These are phyloP conservation scores for Macrolepiota albuminosa DNA, from an alignment of 768 basidiomycete species.

Conservation along the genomic window DNA sequence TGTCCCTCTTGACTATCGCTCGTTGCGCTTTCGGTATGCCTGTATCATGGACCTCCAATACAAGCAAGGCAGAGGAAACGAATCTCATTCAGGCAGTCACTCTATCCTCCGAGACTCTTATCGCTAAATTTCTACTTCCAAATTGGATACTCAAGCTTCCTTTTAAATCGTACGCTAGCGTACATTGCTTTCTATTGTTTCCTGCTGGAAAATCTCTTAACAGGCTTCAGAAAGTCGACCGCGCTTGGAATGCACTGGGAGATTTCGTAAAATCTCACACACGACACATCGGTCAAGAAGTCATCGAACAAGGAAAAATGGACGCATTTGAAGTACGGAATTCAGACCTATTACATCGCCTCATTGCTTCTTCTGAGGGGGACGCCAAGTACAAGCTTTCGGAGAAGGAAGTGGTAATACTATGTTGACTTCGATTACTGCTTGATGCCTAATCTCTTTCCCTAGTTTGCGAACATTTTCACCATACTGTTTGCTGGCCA, in stretches of 20 bases:
- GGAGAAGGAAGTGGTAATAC: slow-evolving; percentile 19
- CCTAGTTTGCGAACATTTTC: slow-evolving; percentile 21
- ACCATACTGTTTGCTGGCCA: slow-evolving; percentile 22
- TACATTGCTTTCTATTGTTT: neutral
- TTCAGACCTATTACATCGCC: slow-evolving; percentile 15
- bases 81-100: slow-evolving; percentile 9
- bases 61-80: slow-evolving; percentile 1
- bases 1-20: slow-evolving; percentile 19
- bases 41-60: slow-evolving; percentile 13
- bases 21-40: slow-evolving; percentile 21
- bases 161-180: slow-evolving; percentile 14
- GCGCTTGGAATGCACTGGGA: neutral
- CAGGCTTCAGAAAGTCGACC: slow-evolving; percentile 16
- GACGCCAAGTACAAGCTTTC: slow-evolving; percentile 15
- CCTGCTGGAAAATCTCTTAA: neutral
- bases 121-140: slow-evolving; percentile 16
- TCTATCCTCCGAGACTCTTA: slow-evolving; percentile 12
- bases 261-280: neutral
- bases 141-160: slow-evolving; percentile 21
- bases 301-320: neutral
- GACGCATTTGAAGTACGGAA: neutral
- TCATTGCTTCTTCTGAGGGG: slow-evolving; percentile 16
- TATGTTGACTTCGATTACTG: neutral
- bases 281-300: slow-evolving; percentile 8
- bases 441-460: neutral